Base-by-base conservation (phyloP, 352 stramenopile species). In the Globisporangium barbulae region DNA sequence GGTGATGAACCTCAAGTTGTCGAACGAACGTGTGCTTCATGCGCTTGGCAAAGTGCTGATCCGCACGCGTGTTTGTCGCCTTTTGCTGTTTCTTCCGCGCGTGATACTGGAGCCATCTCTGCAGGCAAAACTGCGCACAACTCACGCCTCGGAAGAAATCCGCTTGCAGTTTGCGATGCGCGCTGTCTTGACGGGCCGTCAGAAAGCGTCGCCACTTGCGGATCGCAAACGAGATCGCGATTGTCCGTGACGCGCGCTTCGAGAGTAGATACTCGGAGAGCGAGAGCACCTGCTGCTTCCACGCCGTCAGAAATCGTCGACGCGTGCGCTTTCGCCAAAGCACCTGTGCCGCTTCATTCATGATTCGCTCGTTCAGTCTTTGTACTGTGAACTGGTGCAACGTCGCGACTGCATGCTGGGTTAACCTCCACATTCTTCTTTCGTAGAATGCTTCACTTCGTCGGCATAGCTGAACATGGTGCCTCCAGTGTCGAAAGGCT, bases 81-180 rank as follows among this genome's bases (percentile, higher is more conserved):
- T 44, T 22, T 53, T 65, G 42, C 15, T 47, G 8, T 39, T 10
- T 33, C 52, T 65, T 60, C 22, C 25, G 22, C 25, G 30, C 22
- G 15, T 59, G 31, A 4, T 54, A 59, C n/a, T 22, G 31, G 15
- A n/a, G 21, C 60, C 60, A 65, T 19, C 31, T 41, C 21, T 55
- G 41, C 10, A 60, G 53, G 19, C 25, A 59, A 15, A 37, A 48
- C 21, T 65, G 60, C 5, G 37, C 15, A 19, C 60, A 53, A 8
- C 13, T 47, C n/a, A 60, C 39, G 54, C 70, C 73, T 10, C 67
- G 57, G 28, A 71, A 77, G 28, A 68, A 75, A 60, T 78, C 71
- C 30, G 73, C 65, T 55, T 73, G 25, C 1, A 81, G 35, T n/a
- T 69, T 35, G 5, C 72, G 64, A 37, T 53, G 58, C 0, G 62